Conservation (phyloP, 345 rosid species). For the Salix viminalis region DNA sequence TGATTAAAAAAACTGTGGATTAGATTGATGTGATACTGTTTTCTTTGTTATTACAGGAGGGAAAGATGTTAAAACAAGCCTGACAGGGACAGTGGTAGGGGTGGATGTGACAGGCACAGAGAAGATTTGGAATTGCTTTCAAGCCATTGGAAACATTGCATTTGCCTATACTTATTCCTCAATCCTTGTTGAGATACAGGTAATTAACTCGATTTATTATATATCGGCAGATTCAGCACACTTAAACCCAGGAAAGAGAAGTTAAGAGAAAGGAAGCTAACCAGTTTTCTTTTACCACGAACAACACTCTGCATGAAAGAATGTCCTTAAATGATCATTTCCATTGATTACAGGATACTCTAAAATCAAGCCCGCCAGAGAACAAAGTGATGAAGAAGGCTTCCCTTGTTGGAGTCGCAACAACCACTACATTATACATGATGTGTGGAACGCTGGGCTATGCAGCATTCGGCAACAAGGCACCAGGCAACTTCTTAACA, state of each 20-base stretch:
- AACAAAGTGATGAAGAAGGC: conserved; percentile 9
- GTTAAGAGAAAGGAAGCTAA: too few relatives aligned
- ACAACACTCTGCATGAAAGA: background rate
- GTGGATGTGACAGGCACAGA: conserved; percentile 30
- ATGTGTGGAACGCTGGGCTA: conserved; percentile 12
- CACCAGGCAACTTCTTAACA: conserved; percentile 14
- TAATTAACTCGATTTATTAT: background rate
- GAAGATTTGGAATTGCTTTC: conserved; percentile 22
- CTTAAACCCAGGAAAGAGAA: too few relatives aligned
- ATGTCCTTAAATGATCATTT: background rate
- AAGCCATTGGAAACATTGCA: conserved; percentile 22
- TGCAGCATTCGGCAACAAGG: conserved; percentile 7
- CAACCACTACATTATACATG: conserved; percentile 5
- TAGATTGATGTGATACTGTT: background rate
- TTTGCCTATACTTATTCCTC: conserved; percentile 16
- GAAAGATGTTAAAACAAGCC: conserved; percentile 32
- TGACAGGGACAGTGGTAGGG: conserved; percentile 35
- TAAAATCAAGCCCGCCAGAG: conserved; percentile 8
- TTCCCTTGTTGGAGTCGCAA: background rate
- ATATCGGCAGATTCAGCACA: background rate
- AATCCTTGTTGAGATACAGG: conserved; percentile 23
- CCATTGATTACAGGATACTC: conserved; percentile 4
- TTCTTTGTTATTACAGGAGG: background rate
- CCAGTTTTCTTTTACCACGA: background rate
- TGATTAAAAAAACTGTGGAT: background rate